Conservation (phyloP, 176 grass and related monocot genomes). For the Aegilops longissima region DNA sequence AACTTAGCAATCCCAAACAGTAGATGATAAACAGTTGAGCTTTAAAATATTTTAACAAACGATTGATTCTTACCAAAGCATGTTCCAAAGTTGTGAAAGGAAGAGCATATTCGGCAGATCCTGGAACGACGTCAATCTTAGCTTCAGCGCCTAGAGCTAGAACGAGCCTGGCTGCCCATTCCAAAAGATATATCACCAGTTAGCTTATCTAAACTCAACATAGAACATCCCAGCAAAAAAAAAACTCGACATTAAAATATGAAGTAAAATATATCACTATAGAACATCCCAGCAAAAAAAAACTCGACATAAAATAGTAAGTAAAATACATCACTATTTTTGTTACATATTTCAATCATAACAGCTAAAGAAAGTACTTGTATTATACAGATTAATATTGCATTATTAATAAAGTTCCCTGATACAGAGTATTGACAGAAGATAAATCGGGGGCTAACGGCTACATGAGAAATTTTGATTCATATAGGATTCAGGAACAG, state of each 20-base stretch:
- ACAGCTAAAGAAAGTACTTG: background rate
- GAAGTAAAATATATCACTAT: background rate
- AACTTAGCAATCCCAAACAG: slow-evolving; percentile 9
- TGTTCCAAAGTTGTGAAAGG: slow-evolving; percentile 87
- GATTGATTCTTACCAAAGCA: slow-evolving; percentile 70
- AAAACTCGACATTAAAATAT: background rate
- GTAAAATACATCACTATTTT: background rate
- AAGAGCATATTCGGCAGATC: slow-evolving; percentile 87
- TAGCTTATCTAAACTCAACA: background rate
- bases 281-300: background rate
- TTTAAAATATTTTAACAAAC: background rate
- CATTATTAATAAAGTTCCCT: background rate
- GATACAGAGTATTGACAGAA: background rate
- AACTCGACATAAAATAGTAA: background rate
- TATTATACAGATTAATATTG: background rate
- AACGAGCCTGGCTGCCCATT: slow-evolving; percentile 98
- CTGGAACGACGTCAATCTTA: slow-evolving; percentile 82
- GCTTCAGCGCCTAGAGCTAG: slow-evolving; percentile 97
- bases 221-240: background rate
- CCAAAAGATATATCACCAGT: slow-evolving; percentile 51
- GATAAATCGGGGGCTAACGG: background rate
- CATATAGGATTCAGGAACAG: background rate
- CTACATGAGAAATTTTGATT: background rate
- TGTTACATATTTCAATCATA: background rate
- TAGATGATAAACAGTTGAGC: background rate